phyloP scores from a whole-genome alignment of 1,139 yeast species.

The Yamadazyma dendronema region DNA sequence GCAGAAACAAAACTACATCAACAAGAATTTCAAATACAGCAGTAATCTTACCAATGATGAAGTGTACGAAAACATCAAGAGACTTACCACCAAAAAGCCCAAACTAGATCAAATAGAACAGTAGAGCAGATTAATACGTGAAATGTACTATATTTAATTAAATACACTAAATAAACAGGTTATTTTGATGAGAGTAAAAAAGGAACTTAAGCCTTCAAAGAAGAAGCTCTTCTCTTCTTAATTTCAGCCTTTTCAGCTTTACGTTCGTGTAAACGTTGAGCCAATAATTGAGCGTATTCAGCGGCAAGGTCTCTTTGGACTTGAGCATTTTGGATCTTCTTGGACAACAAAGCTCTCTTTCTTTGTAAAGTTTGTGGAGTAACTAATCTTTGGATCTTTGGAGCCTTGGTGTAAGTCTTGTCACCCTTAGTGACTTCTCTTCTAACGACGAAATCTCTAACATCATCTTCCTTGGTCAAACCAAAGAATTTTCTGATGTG shows the following conservation, averaged over 20 bases:
- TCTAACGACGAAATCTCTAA: conserved; percentile 93
- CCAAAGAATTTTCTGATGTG: conserved; percentile 99
- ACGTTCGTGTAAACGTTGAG: conserved; percentile 97
- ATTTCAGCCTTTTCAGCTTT: conserved; percentile 98
- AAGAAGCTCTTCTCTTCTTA: conserved; percentile 99
- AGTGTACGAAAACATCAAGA: conserved; percentile 72
- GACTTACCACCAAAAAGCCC: conserved; percentile 45
- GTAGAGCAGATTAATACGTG: background rate
- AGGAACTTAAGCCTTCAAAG: conserved; percentile 65
- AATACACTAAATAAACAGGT: conserved; percentile 21
- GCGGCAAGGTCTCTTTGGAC: conserved; percentile 99
- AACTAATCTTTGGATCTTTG: conserved; percentile 99
- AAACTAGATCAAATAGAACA: background rate
- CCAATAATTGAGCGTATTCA: conserved; percentile 98
- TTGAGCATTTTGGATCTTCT: conserved; percentile 96
- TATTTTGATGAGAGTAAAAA: background rate
- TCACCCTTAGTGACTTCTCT: conserved; percentile 98
- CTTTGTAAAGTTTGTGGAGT: conserved; percentile 99
- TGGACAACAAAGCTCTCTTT: conserved; percentile 95
- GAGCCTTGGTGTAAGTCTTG: conserved; percentile 99
- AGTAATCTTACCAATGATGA: conserved; percentile 68
- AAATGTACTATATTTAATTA: conserved; percentile 15
- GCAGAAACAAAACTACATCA: conserved; percentile 64
- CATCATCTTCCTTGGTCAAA: conserved; percentile 96
- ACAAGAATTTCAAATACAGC: conserved; percentile 55